A percentile compares a stretch with the other conserved stretches of the same genome.
Conservation (phyloP, 2,329 filamentous ascomycete genomes). For the Fusarium mundagurra region DNA sequence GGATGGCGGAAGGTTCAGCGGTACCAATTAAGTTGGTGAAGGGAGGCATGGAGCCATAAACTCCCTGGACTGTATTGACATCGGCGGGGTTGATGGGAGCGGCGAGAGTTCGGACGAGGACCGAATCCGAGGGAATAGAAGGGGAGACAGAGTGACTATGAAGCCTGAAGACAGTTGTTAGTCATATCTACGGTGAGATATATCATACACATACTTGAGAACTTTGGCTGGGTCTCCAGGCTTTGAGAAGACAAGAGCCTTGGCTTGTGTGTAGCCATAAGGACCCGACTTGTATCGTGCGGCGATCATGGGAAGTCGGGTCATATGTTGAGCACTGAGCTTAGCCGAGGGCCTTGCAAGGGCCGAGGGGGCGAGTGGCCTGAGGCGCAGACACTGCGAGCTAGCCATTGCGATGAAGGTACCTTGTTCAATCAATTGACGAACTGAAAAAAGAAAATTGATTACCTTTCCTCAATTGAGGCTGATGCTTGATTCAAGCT, state of each 20-base stretch:
- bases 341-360: conserved; percentile 36
- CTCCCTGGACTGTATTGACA: conserved; percentile 97
- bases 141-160: conserved; percentile 83
- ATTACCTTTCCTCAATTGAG: neutral
- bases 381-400: conserved; percentile 35
- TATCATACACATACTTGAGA: conserved; percentile 59
- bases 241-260: conserved; percentile 79
- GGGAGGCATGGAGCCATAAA: conserved; percentile 86
- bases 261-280: conserved; percentile 86
- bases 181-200: neutral
- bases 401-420: conserved; percentile 33
- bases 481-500: conserved; percentile 2
- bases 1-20: conserved; percentile 76
- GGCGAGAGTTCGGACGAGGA: conserved; percentile 88
- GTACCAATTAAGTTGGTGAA: conserved; percentile 84
- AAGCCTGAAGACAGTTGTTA: conserved; percentile 55
- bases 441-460: neutral
- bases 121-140: conserved; percentile 67
- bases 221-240: conserved; percentile 81
- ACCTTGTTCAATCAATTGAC: neutral
- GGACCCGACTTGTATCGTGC: conserved; percentile 66
- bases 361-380: conserved; percentile 32
- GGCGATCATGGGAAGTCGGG: conserved; percentile 38
- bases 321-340: conserved; percentile 22
- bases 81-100: conserved; percentile 96